Evolutionary conservation across 1,284 basidiomycete genomes (phyloP).

Genomic region (Athelia psychrophila): DNA sequence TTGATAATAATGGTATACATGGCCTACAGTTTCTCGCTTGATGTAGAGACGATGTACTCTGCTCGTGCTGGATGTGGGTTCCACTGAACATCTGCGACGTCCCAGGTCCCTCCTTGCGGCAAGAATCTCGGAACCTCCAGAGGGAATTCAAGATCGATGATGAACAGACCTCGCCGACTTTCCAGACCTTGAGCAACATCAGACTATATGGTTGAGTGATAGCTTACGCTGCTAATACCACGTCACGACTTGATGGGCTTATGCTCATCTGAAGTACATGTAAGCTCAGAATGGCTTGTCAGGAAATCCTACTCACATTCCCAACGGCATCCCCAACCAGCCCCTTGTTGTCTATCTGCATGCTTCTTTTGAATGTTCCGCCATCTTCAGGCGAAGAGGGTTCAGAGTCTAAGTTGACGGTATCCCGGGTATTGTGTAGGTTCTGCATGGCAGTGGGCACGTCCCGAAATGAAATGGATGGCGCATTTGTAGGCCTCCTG

Average conservation of each 20-base stretch:
- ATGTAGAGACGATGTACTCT: constrained; percentile 94
- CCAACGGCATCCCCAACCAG: constrained; percentile 80
- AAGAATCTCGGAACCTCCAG: constrained; percentile 88
- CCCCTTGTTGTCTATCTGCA: constrained; percentile 75
- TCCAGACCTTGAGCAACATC: constrained; percentile 3
- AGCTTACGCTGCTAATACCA: constrained; percentile 76
- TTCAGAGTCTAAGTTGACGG: constrained; percentile 11
- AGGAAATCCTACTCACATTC: constrained; percentile 52
- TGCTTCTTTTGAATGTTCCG: constrained; percentile 49
- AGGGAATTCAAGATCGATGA: constrained; percentile 90
- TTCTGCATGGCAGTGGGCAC: background rate
- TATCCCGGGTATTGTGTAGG: background rate
- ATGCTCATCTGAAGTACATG: constrained; percentile 67
- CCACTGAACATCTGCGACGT: constrained; percentile 97
- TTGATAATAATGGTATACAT: background rate
- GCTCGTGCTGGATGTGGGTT: constrained; percentile 85
- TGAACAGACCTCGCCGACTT: constrained; percentile 91
- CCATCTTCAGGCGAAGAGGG: constrained; percentile 49
- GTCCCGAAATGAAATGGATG: background rate
- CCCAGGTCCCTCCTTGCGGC: constrained; percentile 95
- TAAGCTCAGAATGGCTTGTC: background rate
- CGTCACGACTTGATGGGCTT: constrained; percentile 74
- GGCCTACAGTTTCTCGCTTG: constrained; percentile 86
- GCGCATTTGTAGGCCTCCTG: background rate
- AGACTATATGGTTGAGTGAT: background rate